Conservation (phyloP, 257 asterid species). For the Solanum chilense region DNA sequence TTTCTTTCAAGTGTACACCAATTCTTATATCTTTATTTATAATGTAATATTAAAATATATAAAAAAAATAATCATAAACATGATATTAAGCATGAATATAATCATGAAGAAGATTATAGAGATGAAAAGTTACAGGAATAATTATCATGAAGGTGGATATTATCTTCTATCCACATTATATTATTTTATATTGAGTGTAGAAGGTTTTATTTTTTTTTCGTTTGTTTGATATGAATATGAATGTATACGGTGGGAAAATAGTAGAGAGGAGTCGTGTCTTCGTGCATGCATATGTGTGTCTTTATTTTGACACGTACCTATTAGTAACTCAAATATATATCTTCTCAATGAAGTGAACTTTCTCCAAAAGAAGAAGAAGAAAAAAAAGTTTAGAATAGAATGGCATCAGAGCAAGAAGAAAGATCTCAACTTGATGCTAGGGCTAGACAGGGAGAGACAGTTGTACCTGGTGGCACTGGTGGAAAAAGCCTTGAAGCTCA, state of each 20-base stretch:
- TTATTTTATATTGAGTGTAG: too few relatives aligned
- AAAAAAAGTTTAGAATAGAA: not conserved
- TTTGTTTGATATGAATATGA: not conserved
- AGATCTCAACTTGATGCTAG: constrained; percentile 51
- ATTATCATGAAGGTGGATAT: too few relatives aligned
- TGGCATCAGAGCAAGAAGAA: constrained; percentile 41
- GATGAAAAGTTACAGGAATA: fast-evolving
- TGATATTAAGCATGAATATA: too few relatives aligned
- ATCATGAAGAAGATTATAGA: too few relatives aligned
- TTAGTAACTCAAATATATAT: not conserved
- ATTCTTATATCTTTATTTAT: too few relatives aligned
- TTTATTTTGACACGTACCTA: not conserved
- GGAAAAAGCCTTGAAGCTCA: constrained; percentile 85
- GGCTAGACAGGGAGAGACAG: constrained; percentile 62
- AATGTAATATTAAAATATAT: fast-evolving
- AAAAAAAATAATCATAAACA: too few relatives aligned
- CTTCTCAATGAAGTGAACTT: not conserved
- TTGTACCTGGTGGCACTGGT: constrained; percentile 79
- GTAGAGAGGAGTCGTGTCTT: not conserved
- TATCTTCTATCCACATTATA: too few relatives aligned
- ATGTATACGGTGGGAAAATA: not conserved
- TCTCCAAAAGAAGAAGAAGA: not conserved
- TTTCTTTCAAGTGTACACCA: fast-evolving
- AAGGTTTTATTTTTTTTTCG: too few relatives aligned
- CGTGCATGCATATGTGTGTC: not conserved